Percentiles rank a stretch among this genome's conserved stretches.
Conservation (phyloP, 371 early-diverging fungal genomes). For the Mucor mucedo region DNA sequence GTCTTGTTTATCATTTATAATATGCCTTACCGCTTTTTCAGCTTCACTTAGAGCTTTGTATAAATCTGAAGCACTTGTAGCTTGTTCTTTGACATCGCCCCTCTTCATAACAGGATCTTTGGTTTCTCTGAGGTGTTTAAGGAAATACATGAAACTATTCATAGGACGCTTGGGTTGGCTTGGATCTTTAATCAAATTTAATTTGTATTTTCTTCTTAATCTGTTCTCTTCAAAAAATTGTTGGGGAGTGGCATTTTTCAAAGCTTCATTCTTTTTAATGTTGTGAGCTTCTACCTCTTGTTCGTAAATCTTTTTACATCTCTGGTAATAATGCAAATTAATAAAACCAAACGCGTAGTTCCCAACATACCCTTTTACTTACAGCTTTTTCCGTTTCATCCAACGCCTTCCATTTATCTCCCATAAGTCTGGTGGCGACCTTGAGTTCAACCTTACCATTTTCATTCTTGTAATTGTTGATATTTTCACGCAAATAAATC, state of each 20-base stretch:
- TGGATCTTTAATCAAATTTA: constrained; percentile 62
- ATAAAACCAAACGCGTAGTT: not conserved
- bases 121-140: constrained; percentile 23
- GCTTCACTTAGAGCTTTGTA: constrained; percentile 8
- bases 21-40: constrained; percentile 9
- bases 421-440: constrained; percentile 26
- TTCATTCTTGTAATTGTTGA: constrained; percentile 31
- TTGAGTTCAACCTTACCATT: constrained; percentile 36
- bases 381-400: constrained; percentile 45
- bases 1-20: not conserved
- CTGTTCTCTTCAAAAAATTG: constrained; percentile 56
- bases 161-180: constrained; percentile 63
- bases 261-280: constrained; percentile 36
- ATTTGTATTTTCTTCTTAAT: constrained; percentile 52
- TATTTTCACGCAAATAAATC: constrained; percentile 48
- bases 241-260: constrained; percentile 54
- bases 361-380: not conserved
- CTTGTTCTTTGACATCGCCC: not conserved
- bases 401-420: constrained; percentile 34
- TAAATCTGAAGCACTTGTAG: constrained; percentile 8
- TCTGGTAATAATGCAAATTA: constrained; percentile 13
- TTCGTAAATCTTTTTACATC: constrained; percentile 39
- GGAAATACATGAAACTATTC: constrained; percentile 49
- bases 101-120: not conserved
- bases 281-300: constrained; percentile 32